Conservation (phyloP, 2,329 filamentous ascomycete species). For the Colletotrichum theobromicola region DNA sequence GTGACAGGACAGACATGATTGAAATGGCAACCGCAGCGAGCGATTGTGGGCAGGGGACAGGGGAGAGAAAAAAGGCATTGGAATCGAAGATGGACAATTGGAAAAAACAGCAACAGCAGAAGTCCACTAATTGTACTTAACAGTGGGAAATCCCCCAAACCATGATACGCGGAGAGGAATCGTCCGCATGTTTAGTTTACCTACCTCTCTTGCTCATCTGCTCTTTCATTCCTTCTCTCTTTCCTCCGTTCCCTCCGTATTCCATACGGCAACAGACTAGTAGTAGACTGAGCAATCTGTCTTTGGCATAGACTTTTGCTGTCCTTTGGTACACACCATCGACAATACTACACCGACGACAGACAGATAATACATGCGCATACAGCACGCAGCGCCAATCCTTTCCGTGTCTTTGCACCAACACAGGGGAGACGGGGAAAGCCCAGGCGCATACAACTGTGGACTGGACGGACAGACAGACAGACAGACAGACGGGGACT, state of each 20-base stretch:
- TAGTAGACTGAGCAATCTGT: neutral
- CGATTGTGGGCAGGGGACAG: neutral
- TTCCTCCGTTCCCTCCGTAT: too few relatives aligned
- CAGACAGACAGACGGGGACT: neutral
- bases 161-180: neutral
- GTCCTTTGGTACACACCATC: neutral
- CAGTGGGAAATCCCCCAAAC: neutral
- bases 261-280: neutral
- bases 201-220: too few relatives aligned
- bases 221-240: neutral
- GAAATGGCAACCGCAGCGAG: neutral
- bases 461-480: too few relatives aligned
- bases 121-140: slow-evolving; percentile 12
- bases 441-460: neutral
- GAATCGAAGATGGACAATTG: neutral
- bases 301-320: neutral
- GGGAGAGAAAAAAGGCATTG: neutral
- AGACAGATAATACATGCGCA: too few relatives aligned
- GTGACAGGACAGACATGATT: neutral
- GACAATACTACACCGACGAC: too few relatives aligned
- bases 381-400: neutral
- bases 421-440: neutral
- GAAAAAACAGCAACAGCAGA: neutral
- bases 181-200: neutral
- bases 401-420: neutral